A percentile compares a stretch with the other conserved stretches of the same genome.
These are phyloP conservation scores for Pholiota microspora DNA, from an alignment of 768 basidiomycete species.

Conservation along the genomic window DNA sequence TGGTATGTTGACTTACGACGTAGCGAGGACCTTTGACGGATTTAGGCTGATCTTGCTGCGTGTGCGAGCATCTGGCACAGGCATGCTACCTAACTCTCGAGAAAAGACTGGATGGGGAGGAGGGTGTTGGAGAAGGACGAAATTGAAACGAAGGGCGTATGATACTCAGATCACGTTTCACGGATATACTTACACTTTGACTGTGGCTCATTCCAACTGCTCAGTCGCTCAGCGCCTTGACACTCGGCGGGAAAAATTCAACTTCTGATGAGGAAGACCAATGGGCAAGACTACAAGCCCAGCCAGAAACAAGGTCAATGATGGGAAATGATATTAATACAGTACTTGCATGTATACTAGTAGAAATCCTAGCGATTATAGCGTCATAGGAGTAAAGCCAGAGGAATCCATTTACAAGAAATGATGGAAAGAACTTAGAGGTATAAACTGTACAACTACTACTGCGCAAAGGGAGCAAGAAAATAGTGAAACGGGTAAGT, in stretches of 20 bases:
- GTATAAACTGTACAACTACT: neutral
- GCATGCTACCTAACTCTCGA: slow-evolving; percentile 37
- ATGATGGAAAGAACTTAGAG: neutral
- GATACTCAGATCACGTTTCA: neutral
- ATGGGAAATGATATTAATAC: neutral
- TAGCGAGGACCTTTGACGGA: slow-evolving; percentile 51
- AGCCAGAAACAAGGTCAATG: neutral
- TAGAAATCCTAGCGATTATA: neutral
- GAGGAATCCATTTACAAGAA: neutral
- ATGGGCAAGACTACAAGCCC: too few species aligned
- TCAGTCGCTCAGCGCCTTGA: too few species aligned
- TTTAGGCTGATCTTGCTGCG: slow-evolving; percentile 63
- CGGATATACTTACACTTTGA: neutral
- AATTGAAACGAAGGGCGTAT: neutral
- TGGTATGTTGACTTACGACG: slow-evolving; percentile 40
- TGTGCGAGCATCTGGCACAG: slow-evolving; percentile 65
- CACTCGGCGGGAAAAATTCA: neutral
- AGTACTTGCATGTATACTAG: neutral
- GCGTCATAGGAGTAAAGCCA: neutral
- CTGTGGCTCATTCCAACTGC: neutral
- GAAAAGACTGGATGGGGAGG: slow-evolving; percentile 12
- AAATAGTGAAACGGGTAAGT: neutral
- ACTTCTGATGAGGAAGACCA: neutral
- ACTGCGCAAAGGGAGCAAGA: neutral
- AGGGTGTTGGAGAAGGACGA: slow-evolving; percentile 7